Base-by-base conservation (phyloP, 2,329 filamentous ascomycete genomes). In the Paraphaeosphaeria minitans region DNA sequence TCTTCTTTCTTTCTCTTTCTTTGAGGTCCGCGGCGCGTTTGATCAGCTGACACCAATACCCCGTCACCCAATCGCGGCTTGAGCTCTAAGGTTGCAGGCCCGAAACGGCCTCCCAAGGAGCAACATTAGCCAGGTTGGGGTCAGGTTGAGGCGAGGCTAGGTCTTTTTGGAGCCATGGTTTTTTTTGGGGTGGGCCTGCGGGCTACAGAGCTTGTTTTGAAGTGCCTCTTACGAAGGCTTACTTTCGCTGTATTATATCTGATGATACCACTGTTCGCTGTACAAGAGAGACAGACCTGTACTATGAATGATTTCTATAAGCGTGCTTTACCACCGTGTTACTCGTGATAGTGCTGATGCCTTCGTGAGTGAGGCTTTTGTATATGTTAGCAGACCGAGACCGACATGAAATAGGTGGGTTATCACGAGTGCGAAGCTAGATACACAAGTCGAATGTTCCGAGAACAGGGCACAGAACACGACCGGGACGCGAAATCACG, bases 71-170 rank as follows among this genome's bases (percentile, higher is more conserved):
- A 56, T 64, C 53, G 57, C 39, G 61, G 63, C 68, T 66, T 65
- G 66, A 70, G 60, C 46, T 24, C 52, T 55, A 39, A 56, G 33
- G 63, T 66, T 56, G 66, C 51, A 70, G 68, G 64, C 64, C 51
- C 39, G 53, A 19, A 63, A 65, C 52, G 62, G 62, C 65, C 68
- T 69, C 63, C 59, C 56, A 48, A 60, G 29, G 37, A 48, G 55
- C 41, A 67, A 63, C 12, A 63, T 51, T 13, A 64, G 68, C 66
- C 64, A 61, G 62, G 58, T 55, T 53, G 33, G 53, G 54, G 46
- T 47, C 19, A 35, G 56, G 59, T 53, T 46, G 59, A 60, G 61
- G 57, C 51, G 48, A 53, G 22, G 27, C 46, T 21, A 12, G 47
- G 29, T 3, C 10, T 21, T 39, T 41, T n/a, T 13, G 22, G 22